Conservation (phyloP, 805 yeast species). For the Cephaloascus fragrans region DNA sequence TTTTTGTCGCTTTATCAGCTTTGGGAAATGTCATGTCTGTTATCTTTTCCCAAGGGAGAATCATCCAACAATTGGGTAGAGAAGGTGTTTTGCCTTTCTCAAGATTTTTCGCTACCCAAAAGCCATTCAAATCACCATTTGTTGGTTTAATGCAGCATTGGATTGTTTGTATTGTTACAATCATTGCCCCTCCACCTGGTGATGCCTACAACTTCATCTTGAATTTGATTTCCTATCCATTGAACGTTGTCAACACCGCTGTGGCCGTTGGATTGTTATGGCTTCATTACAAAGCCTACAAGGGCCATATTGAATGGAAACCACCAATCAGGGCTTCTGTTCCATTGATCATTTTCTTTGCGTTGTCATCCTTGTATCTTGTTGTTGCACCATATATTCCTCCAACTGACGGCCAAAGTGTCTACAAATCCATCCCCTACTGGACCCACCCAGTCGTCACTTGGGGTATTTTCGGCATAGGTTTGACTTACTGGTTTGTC, state of each 20-base stretch:
- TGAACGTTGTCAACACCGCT: slow-evolving; percentile 61
- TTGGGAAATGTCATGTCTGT: slow-evolving; percentile 77
- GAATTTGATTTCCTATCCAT: slow-evolving; percentile 74
- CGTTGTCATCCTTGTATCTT: slow-evolving; percentile 55
- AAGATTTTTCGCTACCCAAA: slow-evolving; percentile 56
- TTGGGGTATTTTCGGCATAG: slow-evolving; percentile 62
- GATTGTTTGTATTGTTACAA: slow-evolving; percentile 62
- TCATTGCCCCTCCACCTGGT: slow-evolving; percentile 78
- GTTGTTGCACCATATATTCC: slow-evolving; percentile 75
- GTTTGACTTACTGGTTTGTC: slow-evolving; percentile 55
- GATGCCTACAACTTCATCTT: slow-evolving; percentile 78
- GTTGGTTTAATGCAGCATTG: slow-evolving; percentile 72
- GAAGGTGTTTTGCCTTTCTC: slow-evolving; percentile 77
- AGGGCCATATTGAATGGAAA: slow-evolving; percentile 49
- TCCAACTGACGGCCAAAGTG: slow-evolving; percentile 55
- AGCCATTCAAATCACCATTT: slow-evolving; percentile 66
- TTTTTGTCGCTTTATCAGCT: slow-evolving; percentile 73
- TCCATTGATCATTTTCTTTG: slow-evolving; percentile 56
- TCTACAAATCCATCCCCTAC: slow-evolving; percentile 64
- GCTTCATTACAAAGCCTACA: slow-evolving; percentile 39
- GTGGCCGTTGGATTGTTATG: slow-evolving; percentile 56
- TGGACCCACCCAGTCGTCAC: slow-evolving; percentile 78
- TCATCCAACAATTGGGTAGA: slow-evolving; percentile 71
- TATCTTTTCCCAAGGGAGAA: slow-evolving; percentile 73
- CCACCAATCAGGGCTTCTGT: slow-evolving; percentile 64